A percentile compares a stretch with the other conserved stretches of the same genome.
These are phyloP conservation scores for Globisporangium sylvaticum DNA, from an alignment of 352 stramenopile species.

Conservation along the genomic window DNA sequence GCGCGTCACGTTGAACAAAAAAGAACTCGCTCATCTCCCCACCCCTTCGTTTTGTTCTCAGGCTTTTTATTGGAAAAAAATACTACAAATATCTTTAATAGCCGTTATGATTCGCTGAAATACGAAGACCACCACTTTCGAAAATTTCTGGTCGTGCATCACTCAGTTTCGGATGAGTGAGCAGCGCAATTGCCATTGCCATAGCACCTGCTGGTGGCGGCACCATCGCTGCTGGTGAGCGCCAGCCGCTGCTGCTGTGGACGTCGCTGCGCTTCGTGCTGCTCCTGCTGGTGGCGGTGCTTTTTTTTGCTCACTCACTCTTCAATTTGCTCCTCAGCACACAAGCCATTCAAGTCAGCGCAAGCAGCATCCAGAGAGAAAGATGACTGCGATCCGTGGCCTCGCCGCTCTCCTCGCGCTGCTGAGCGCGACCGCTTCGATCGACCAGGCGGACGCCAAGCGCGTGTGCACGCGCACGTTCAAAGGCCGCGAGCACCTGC, in stretches of 20 bases:
- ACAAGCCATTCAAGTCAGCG: background rate
- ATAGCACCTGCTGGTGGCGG: background rate
- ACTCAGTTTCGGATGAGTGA: slow-evolving; percentile 2
- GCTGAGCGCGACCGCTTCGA: background rate
- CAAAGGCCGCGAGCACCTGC: slow-evolving; percentile 38
- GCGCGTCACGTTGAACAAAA: background rate
- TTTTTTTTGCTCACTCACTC: too few species aligned
- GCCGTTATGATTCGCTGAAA: background rate
- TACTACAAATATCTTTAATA: background rate
- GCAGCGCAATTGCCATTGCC: background rate
- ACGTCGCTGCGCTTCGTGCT: too few species aligned
- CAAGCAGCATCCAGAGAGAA: background rate
- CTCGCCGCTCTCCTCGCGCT: background rate
- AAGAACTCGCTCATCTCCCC: background rate
- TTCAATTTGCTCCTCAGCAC: background rate
- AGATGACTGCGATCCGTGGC: slow-evolving; percentile 2
- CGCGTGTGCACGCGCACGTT: slow-evolving; percentile 48
- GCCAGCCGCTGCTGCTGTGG: too few species aligned
- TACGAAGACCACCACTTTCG: background rate
- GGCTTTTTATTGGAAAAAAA: background rate
- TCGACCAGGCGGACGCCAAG: slow-evolving; percentile 20
- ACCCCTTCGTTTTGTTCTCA: background rate
- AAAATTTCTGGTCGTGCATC: slow-evolving; percentile 8
- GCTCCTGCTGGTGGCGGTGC: background rate
- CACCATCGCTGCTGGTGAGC: too few species aligned